Evolutionary conservation across 2,329 filamentous ascomycete genomes (phyloP).

Genomic region (Claviceps sp.): DNA sequence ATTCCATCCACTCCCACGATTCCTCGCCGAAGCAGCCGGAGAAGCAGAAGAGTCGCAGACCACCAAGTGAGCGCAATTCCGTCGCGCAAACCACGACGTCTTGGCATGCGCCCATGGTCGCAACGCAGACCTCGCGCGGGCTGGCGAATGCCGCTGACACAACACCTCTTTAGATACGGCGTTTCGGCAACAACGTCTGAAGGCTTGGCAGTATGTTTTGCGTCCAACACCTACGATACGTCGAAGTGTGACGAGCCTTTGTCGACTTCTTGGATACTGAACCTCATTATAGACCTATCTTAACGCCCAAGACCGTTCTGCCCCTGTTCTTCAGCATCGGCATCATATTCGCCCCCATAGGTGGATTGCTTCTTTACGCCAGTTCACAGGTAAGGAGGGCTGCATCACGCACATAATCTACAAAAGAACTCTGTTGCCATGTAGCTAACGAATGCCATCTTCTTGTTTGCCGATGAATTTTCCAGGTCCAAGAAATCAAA

Average conservation of each 20-base stretch:
- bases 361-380: slow-evolving; percentile 73
- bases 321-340: slow-evolving; percentile 86
- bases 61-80: slow-evolving; percentile 54
- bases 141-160: background rate
- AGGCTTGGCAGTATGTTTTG: slow-evolving; percentile 85
- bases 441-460: background rate
- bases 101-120: slow-evolving; percentile 15
- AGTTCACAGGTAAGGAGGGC: slow-evolving; percentile 56
- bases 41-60: slow-evolving; percentile 83
- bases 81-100: background rate
- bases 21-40: slow-evolving; percentile 41
- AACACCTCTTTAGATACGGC: slow-evolving; percentile 62
- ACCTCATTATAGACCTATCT: slow-evolving; percentile 55
- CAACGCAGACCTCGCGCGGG: background rate
- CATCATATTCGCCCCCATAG: slow-evolving; percentile 86
- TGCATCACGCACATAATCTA: background rate
- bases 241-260: slow-evolving; percentile 2
- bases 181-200: slow-evolving; percentile 90
- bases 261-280: slow-evolving; percentile 20
- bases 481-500: slow-evolving; percentile 73
- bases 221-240: background rate
- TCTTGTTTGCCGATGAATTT: background rate
- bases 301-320: slow-evolving; percentile 86
- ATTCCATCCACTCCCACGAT: slow-evolving; percentile 43
- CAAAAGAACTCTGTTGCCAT: background rate